Percentiles rank a stretch among this genome's conserved stretches.
phyloP scores from a whole-genome alignment of 495 filamentous ascomycete genomes.

The Chaetomium cochliodes region DNA sequence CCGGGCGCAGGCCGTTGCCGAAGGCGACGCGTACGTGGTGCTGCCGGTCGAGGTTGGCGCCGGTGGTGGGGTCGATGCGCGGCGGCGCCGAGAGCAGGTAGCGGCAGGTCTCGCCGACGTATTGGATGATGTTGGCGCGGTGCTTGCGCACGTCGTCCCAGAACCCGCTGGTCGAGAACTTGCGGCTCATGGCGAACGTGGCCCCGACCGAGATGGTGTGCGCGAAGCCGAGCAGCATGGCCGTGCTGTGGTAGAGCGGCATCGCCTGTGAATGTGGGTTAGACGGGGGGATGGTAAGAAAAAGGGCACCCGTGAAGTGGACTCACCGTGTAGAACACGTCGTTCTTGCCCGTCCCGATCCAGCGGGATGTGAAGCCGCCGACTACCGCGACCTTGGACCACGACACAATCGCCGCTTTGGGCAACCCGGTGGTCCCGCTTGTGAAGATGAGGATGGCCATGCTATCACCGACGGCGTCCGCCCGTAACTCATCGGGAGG shows the following conservation, averaged over 20 bases:
- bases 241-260: conserved; percentile 93
- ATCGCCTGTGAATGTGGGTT: conserved; percentile 58
- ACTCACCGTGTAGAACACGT: conserved; percentile 79
- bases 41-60: conserved; percentile 71
- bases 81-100: conserved; percentile 79
- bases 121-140: conserved; percentile 81
- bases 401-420: conserved; percentile 83
- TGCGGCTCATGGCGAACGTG: conserved; percentile 71
- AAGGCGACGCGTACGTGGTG: conserved; percentile 79
- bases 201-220: conserved; percentile 57
- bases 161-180: conserved; percentile 80
- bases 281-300: background rate
- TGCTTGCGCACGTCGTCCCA: conserved; percentile 74
- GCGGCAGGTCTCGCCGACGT: conserved; percentile 91
- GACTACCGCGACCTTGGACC: conserved; percentile 62
- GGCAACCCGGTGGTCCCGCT: conserved; percentile 61
- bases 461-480: conserved; percentile 52
- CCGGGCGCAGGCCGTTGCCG: conserved; percentile 88
- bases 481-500: conserved; percentile 61
- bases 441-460: conserved; percentile 80
- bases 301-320: background rate
- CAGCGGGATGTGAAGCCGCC: conserved; percentile 56
- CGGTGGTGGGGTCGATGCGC: conserved; percentile 59
- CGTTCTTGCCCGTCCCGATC: conserved; percentile 56
- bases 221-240: conserved; percentile 66